phyloP scores from a whole-genome alignment of 2,329 filamentous ascomycete genomes.

The Escovopsis sp. region DNA sequence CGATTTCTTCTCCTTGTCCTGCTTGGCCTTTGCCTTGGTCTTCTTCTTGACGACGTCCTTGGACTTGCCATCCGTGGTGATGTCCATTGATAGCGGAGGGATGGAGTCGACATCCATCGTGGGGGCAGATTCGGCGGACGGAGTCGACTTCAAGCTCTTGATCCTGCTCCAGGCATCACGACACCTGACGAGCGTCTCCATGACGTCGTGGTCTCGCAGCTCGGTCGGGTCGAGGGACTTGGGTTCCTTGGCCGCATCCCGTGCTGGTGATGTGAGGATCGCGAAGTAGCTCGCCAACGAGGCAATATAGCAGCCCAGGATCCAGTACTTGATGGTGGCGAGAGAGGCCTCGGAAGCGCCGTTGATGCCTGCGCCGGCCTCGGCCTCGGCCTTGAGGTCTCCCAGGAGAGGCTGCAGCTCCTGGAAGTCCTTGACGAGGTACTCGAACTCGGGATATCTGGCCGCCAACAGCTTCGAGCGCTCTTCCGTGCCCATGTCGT shows the following conservation, averaged over 20 bases:
- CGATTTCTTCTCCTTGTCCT: constrained; percentile 20
- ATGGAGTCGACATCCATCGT: constrained; percentile 14
- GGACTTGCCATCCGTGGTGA: constrained; percentile 3
- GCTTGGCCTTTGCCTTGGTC: constrained; percentile 10
- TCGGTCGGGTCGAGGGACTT: constrained; percentile 61
- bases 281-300: constrained; percentile 89
- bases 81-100: constrained; percentile 4
- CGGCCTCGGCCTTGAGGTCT: constrained; percentile 40
- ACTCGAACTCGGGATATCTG: constrained; percentile 85
- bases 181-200: constrained; percentile 70
- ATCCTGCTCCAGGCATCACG: constrained; percentile 67
- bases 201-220: constrained; percentile 78
- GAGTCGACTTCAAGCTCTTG: constrained; percentile 44
- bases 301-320: constrained; percentile 74
- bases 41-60: constrained; percentile 18
- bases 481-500: constrained; percentile 64
- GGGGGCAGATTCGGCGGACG: constrained; percentile 20
- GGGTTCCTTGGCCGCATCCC: constrained; percentile 36
- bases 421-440: constrained; percentile 65
- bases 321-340: constrained; percentile 60
- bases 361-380: constrained; percentile 14
- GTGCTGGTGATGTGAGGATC: constrained; percentile 67
- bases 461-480: constrained; percentile 59
- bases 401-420: constrained; percentile 53
- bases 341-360: constrained; percentile 36